Evolutionary conservation across 768 basidiomycete genomes (phyloP).

Genomic region (Leccinum fibrillosum): DNA sequence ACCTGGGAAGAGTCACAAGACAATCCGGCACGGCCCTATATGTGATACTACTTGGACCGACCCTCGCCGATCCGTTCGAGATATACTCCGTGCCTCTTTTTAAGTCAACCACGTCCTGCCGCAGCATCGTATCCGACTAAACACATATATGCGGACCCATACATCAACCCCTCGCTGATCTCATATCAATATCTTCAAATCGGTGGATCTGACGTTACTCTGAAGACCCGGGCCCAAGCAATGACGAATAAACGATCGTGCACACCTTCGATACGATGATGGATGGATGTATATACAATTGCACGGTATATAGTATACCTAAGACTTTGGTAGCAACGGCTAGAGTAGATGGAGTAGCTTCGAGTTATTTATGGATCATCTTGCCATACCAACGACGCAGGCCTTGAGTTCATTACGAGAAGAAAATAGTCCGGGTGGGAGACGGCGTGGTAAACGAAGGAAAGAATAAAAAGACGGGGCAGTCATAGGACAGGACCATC

Average conservation of each 20-base stretch:
- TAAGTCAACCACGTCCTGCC: not conserved
- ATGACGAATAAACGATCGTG: not conserved
- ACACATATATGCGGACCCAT: not conserved
- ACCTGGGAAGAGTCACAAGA: no score
- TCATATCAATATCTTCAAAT: not conserved
- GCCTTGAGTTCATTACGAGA: not conserved
- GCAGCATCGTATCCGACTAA: not conserved
- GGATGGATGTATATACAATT: not conserved
- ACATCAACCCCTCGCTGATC: not conserved
- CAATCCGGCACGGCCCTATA: no score
- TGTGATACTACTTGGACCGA: no score
- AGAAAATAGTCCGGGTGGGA: not conserved
- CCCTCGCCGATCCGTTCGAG: no score
- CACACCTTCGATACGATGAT: not conserved
- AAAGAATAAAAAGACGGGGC: not conserved
- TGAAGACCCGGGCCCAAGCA: no score
- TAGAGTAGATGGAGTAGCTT: not conserved
- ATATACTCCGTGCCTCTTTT: no score
- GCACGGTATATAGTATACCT: not conserved
- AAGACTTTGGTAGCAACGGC: no score
- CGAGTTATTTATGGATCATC: not conserved
- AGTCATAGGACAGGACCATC: slow-evolving; percentile 3
- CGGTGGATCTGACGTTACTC: not conserved
- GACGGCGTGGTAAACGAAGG: not conserved
- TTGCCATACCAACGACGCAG: not conserved